Evolutionary conservation across 2,329 filamentous ascomycete species (phyloP).

Genomic region (Nothophoma quercina): DNA sequence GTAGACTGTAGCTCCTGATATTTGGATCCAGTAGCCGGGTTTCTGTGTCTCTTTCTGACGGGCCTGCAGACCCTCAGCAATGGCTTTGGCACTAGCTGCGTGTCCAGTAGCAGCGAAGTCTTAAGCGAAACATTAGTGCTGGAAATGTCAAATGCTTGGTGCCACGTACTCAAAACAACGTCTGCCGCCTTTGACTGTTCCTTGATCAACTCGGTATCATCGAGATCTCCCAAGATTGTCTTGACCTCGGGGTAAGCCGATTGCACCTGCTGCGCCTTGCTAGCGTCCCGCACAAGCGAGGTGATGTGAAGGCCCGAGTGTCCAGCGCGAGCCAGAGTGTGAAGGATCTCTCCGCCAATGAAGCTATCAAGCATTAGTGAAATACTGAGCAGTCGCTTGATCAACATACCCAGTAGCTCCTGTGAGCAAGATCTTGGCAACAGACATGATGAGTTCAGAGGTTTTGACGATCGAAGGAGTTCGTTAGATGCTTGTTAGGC

Average conservation of each 20-base stretch:
- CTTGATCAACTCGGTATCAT: conserved; percentile 11
- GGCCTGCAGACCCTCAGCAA: conserved; percentile 16
- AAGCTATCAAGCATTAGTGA: conserved; percentile 2
- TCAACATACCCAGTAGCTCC: conserved; percentile 19
- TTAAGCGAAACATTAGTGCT: neutral
- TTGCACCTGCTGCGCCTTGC: conserved; percentile 16
- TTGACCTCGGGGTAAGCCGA: conserved; percentile 9
- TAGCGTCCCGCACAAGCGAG: conserved; percentile 13
- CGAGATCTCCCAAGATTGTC: conserved; percentile 15
- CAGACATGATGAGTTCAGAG: neutral
- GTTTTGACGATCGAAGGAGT: neutral
- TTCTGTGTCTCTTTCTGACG: conserved; percentile 8
- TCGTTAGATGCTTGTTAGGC: neutral
- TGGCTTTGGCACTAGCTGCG: conserved; percentile 17
- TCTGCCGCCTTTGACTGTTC: conserved; percentile 16
- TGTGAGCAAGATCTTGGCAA: conserved; percentile 16
- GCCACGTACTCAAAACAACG: conserved; percentile 13
- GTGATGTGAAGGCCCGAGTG: conserved; percentile 8
- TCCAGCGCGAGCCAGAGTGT: conserved; percentile 9
- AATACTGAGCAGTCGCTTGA: neutral
- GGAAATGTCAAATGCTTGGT: neutral
- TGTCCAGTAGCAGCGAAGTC: conserved; percentile 22
- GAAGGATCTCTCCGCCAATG: conserved; percentile 19
- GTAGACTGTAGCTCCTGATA: conserved; percentile 20
- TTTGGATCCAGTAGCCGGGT: conserved; percentile 20